Conservation (phyloP, 192 early-diverging fungal genomes). For the Polychytrium aggregatum region DNA sequence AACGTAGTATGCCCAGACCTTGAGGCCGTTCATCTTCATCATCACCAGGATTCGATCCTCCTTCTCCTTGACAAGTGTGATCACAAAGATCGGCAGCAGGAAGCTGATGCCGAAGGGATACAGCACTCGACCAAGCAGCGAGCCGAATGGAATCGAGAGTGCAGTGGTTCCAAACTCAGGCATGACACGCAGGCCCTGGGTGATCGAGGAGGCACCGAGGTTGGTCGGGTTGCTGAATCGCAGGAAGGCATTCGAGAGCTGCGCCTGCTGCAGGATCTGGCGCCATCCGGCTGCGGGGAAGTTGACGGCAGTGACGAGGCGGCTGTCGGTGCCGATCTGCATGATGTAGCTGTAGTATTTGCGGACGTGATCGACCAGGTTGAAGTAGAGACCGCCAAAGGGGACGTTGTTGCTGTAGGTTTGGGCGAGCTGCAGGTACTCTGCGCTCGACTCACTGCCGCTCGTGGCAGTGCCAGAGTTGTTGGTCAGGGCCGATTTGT, state of each 20-base stretch:
- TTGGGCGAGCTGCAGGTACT: constrained; percentile 19
- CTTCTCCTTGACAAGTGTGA: constrained; percentile 61
- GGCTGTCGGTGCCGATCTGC: constrained; percentile 35
- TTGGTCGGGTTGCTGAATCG: constrained; percentile 22
- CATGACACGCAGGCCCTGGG: constrained; percentile 52
- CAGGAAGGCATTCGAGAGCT: constrained; percentile 23
- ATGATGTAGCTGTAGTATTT: constrained; percentile 40
- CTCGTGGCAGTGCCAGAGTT: constrained; percentile 6
- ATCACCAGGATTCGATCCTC: constrained; percentile 56
- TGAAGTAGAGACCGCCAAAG: constrained; percentile 36
- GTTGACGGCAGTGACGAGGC: constrained; percentile 23
- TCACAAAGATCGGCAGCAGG: constrained; percentile 58
- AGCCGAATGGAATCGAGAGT: constrained; percentile 37
- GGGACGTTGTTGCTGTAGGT: too few species aligned
- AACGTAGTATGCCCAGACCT: constrained; percentile 44
- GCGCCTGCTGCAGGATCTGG: constrained; percentile 31
- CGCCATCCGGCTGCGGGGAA: constrained; percentile 42
- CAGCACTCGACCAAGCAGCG: constrained; percentile 46
- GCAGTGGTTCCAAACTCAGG: constrained; percentile 35
- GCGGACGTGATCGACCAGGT: constrained; percentile 26
- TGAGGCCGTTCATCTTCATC: constrained; percentile 68
- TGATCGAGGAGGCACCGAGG: constrained; percentile 30
- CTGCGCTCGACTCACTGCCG: constrained; percentile 3
- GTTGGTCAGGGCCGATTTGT: constrained; percentile 29
- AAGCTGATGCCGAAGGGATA: constrained; percentile 65